Percentiles rank a stretch among this genome's conserved stretches.
phyloP scores from a whole-genome alignment of 2,329 filamentous ascomycete species.

The Microcyclosporella mali region DNA sequence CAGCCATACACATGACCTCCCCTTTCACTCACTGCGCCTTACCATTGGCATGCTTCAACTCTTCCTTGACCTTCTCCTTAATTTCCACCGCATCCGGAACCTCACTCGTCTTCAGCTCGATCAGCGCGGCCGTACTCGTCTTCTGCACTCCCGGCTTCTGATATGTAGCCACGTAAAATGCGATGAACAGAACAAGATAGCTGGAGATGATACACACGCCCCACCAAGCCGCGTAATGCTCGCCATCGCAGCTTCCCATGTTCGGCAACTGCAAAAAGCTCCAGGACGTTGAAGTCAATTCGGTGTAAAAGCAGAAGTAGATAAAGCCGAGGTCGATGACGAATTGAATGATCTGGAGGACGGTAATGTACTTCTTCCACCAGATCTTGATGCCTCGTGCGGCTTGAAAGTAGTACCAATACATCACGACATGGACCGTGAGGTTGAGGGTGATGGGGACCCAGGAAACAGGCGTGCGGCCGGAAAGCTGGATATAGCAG shows the following conservation, averaged over 20 bases:
- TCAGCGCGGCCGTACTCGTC: slow-evolving; percentile 70
- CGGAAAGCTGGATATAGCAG: slow-evolving; percentile 95
- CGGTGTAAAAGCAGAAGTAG: slow-evolving; percentile 98
- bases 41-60: no score
- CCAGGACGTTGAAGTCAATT: slow-evolving; percentile 91
- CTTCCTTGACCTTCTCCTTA: slow-evolving; percentile 19
- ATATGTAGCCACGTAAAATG: slow-evolving; percentile 97
- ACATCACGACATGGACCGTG: slow-evolving; percentile 95
- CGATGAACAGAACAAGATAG: slow-evolving; percentile 97
- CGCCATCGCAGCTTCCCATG: slow-evolving; percentile 78
- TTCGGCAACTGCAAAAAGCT: slow-evolving; percentile 64
- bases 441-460: slow-evolving; percentile 89
- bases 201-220: slow-evolving; percentile 89
- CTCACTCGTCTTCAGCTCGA: slow-evolving; percentile 74
- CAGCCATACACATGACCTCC: no score
- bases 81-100: slow-evolving; percentile 50
- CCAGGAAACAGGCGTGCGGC: slow-evolving; percentile 90
- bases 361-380: slow-evolving; percentile 99
- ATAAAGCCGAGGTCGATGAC: slow-evolving; percentile 96
- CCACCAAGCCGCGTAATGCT: slow-evolving; percentile 91
- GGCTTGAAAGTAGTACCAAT: slow-evolving; percentile 99
- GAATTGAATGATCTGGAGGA: slow-evolving; percentile 95
- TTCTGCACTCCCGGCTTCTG: slow-evolving; percentile 73
- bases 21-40: no score
- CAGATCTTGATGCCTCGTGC: slow-evolving; percentile 91